Conservation (phyloP, 2,329 filamentous ascomycete species). For the Paramyrothecium roridum region DNA sequence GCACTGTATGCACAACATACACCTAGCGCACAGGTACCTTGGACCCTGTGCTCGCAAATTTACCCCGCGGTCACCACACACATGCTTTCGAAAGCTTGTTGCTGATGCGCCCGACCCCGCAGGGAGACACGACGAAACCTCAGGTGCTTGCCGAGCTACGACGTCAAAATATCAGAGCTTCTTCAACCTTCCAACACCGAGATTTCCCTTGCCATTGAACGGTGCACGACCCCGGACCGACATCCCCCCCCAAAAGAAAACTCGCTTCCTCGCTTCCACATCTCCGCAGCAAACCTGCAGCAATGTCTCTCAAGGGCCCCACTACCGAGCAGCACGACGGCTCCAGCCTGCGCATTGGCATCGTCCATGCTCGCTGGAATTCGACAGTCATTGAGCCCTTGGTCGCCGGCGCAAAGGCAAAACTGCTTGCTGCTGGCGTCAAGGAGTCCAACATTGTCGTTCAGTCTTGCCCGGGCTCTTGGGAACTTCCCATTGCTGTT, state of each 20-base stretch:
- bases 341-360: conserved; percentile 80
- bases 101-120: neutral
- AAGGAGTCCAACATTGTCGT: conserved; percentile 83
- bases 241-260: too few species aligned
- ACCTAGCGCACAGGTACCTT: neutral
- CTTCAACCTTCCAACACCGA: neutral
- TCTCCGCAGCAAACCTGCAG: conserved; percentile 6
- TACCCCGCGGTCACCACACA: neutral
- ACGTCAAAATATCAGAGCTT: neutral
- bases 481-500: conserved; percentile 89
- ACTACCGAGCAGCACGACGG: conserved; percentile 60
- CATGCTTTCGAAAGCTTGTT: neutral
- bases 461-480: conserved; percentile 88
- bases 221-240: too few species aligned
- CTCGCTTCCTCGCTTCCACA: too few species aligned
- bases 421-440: conserved; percentile 76
- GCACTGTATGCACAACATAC: neutral
- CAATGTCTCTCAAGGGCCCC: conserved; percentile 54
- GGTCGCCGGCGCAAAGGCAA: conserved; percentile 74
- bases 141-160: neutral
- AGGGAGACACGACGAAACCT: neutral
- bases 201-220: too few species aligned
- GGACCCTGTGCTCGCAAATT: neutral
- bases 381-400: conserved; percentile 81
- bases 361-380: conserved; percentile 97